Evolutionary conservation across 2,329 filamentous ascomycete genomes (phyloP), one percentile per base, ranked within the genome.

Genomic region (Colletotrichum sp.): DNA sequence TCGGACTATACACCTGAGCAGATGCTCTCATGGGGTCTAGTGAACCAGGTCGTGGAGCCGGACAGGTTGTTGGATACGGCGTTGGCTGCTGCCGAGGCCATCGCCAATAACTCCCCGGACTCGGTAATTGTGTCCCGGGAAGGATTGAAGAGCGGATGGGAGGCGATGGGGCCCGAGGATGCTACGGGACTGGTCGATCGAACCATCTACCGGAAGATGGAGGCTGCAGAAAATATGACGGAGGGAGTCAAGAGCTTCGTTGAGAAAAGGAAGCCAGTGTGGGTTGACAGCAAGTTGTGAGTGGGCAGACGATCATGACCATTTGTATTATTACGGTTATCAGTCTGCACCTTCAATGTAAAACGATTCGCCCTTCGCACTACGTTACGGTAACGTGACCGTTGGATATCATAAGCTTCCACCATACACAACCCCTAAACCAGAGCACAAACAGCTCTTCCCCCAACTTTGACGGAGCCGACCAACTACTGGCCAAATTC

Each of bases 221-320:
- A 93, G 77, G 89, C 87, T 3, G 93, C 92, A 0, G 92, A 94
- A 79, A 96, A 96, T 83, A 92, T 95, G 84, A 90, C 89, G 71
- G 94, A 96, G 84, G 95, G 95, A 0, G 87, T 96, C 24, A 86
- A 83, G 84, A 94, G 94, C 76, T 96, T 96, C 86, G 92, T 94
- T 21, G 94, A 96, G 88, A 95, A 93, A 88, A 88, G 93, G 81
- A 89, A 90, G 84, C 91, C 94, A 3, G 87, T 87, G 48, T 96
- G 94, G 94, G 90, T 87, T 80, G 87, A 91, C 73, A 92, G 91
- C 81, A 93, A 92, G 82, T 79, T 93, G 78, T 93, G 83, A 84
- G 34, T 12, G 32, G 14, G 13, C 24, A 28, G 43, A 21, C 10
- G 34, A 34, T 32, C 24, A 21, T 60, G 43, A n/a, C n/a, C 13